Evolutionary conservation across 2,329 filamentous ascomycete genomes (phyloP).

Genomic region (Hypoxylon rubiginosum): DNA sequence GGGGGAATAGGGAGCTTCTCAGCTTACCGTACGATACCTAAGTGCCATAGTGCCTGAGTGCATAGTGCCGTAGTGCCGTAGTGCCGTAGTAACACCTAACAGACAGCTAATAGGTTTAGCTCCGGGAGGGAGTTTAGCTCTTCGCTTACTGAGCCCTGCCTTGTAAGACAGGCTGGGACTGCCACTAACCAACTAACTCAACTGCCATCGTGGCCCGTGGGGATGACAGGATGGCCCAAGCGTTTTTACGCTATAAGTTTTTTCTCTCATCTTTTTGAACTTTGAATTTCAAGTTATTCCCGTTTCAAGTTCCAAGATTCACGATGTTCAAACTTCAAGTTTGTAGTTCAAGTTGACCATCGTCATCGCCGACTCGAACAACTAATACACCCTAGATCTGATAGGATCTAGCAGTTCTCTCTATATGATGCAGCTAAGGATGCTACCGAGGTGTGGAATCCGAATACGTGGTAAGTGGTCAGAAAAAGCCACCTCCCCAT

Average conservation of each 20-base stretch:
- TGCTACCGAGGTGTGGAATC: conserved; percentile 30
- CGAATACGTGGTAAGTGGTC: conserved; percentile 41
- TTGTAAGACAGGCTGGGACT: not conserved
- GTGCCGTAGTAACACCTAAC: not conserved
- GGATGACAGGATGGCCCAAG: conserved; percentile 17
- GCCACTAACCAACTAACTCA: not conserved
- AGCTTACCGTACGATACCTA: no score
- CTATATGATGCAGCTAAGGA: conserved; percentile 5
- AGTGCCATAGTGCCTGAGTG: not conserved
- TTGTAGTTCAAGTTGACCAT: conserved; percentile 10
- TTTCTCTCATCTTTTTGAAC: conserved; percentile 4
- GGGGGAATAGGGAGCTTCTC: not conserved
- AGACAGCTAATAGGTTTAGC: not conserved
- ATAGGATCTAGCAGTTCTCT: conserved; percentile 20
- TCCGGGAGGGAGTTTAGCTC: not conserved
- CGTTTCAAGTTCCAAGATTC: no score
- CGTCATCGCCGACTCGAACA: conserved; percentile 7
- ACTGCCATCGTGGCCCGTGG: not conserved
- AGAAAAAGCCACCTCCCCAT: conserved; percentile 29
- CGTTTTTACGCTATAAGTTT: conserved; percentile 25
- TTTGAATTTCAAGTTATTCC: not conserved
- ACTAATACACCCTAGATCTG: not conserved
- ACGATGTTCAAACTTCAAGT: not conserved
- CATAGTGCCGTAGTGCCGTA: not conserved
- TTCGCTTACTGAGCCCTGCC: conserved; percentile 2